Base-by-base conservation (phyloP, 2,329 filamentous ascomycete genomes). In the Neurospora sp. region DNA sequence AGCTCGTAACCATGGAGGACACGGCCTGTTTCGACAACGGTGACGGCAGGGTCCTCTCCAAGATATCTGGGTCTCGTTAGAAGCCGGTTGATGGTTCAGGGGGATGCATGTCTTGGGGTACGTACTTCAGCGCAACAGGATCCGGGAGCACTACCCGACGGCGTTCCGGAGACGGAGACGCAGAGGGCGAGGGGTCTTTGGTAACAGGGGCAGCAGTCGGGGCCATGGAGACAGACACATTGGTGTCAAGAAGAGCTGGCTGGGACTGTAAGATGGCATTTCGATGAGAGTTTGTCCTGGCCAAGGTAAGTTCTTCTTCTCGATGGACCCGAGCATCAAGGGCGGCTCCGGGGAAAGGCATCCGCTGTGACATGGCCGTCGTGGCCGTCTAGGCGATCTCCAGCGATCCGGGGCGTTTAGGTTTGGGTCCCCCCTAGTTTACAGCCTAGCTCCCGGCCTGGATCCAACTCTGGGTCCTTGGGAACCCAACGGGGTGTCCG, bases 1-100 rank as follows among this genome's bases (percentile, higher is more conserved):
- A 95, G 85, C 79, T 98, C 94, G 80, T 97, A 98, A 74, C 95
- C 95, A 71, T 87, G 82, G 6, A 99, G 85, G 67, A 86, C 83
- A 67, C 86, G 85, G 69, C 88, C 88, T 68, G 91, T 89, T 74
- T 94, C 88, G 73, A 97, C 84, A 8, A 97, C 88, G 3, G 84
- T 85, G 4, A 93, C 93, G 5, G 87, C 88, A 1, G 89, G 84
- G 73, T 98, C 96, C 77, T 96, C 92, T 82, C 97, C 92, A 28
- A 99, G 87, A 77, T 95, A 97, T 72, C 87, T 89, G 73, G 3
- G 62, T 4, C 33, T 43, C 33, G 71, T 70, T 68, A 70, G 65
- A 38, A 37, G 33, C 41, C 37, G 12, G n/a, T 46, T 12, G 37
- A 15, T 43, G 37, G 33, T 8, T 40, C 67, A 36, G 57, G 11